These are phyloP conservation scores for Daldinia sp. DNA, from an alignment of 2,329 filamentous ascomycete species.

Conservation along the genomic window DNA sequence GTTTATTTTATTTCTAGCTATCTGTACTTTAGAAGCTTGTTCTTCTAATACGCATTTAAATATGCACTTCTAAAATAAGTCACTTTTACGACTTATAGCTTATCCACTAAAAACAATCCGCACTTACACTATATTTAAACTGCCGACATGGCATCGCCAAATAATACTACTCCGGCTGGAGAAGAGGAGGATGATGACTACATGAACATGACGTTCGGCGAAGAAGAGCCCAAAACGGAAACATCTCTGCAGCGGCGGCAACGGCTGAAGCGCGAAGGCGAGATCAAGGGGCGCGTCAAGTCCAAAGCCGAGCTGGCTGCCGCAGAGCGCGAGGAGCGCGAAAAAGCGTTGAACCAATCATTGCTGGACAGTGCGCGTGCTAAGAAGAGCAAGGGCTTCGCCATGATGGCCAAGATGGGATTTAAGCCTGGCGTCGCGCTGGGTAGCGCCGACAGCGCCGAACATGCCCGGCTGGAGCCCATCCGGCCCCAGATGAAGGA, in stretches of 20 bases:
- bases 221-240: conserved; percentile 66
- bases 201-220: conserved; percentile 93
- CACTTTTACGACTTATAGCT: neutral
- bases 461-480: conserved; percentile 68
- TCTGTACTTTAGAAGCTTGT: neutral
- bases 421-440: conserved; percentile 80
- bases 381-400: conserved; percentile 83
- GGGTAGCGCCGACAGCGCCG: conserved; percentile 68
- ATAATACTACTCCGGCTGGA: conserved; percentile 14
- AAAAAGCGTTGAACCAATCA: conserved; percentile 80
- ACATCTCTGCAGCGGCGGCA: conserved; percentile 67
- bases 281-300: conserved; percentile 74
- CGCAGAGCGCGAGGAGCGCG: conserved; percentile 77
- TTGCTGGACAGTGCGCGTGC: conserved; percentile 67
- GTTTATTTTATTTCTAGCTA: neutral
- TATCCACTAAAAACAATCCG: neutral
- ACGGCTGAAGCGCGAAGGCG: conserved; percentile 71
- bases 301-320: conserved; percentile 87
- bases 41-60: neutral
- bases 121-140: conserved; percentile 2
- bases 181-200: conserved; percentile 86
- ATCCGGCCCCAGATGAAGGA: conserved; percentile 82
- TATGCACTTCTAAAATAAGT: neutral
- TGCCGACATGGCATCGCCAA: conserved; percentile 31
- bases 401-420: conserved; percentile 98